Conservation (phyloP, 768 basidiomycete species). For the Pilatotrama ljubarskyi region DNA sequence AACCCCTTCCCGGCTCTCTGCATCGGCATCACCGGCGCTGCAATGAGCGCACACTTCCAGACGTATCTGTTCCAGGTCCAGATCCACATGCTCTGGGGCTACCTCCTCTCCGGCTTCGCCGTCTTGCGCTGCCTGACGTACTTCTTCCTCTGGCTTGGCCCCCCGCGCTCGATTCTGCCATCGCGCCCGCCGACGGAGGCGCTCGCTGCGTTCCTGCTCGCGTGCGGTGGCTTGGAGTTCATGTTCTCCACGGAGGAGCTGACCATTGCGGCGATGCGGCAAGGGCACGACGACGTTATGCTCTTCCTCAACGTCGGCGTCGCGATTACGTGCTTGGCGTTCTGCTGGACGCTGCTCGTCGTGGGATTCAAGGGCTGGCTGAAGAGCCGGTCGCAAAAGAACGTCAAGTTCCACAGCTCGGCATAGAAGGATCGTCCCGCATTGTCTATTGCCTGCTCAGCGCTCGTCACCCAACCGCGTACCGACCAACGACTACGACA, state of each 20-base stretch:
- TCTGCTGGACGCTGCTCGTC: constrained; percentile 78
- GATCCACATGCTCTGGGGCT: constrained; percentile 91
- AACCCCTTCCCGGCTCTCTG: constrained; percentile 93
- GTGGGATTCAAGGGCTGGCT: constrained; percentile 85
- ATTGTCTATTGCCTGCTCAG: not conserved
- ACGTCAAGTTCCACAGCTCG: constrained; percentile 37
- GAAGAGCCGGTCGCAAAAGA: constrained; percentile 42
- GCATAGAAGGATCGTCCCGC: constrained; percentile 28
- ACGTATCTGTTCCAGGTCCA: constrained; percentile 93
- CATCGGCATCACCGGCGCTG: constrained; percentile 90
- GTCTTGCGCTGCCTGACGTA: constrained; percentile 86
- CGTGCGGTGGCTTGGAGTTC: constrained; percentile 87
- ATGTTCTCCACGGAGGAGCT: constrained; percentile 90
- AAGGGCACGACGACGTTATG: constrained; percentile 84
- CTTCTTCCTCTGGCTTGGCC: constrained; percentile 89
- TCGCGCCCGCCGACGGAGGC: constrained; percentile 94
- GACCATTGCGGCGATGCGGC: constrained; percentile 87
- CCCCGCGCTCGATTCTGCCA: constrained; percentile 81
- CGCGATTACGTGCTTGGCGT: constrained; percentile 82
- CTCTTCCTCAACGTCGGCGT: constrained; percentile 87
- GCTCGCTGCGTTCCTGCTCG: constrained; percentile 81
- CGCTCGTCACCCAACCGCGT: not conserved
- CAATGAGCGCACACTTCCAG: constrained; percentile 92
- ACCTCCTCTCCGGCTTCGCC: constrained; percentile 75
- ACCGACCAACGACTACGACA: not conserved